Evolutionary conservation across 345 rosid genomes (phyloP).

Genomic region (Erysimum cheiranthoides): DNA sequence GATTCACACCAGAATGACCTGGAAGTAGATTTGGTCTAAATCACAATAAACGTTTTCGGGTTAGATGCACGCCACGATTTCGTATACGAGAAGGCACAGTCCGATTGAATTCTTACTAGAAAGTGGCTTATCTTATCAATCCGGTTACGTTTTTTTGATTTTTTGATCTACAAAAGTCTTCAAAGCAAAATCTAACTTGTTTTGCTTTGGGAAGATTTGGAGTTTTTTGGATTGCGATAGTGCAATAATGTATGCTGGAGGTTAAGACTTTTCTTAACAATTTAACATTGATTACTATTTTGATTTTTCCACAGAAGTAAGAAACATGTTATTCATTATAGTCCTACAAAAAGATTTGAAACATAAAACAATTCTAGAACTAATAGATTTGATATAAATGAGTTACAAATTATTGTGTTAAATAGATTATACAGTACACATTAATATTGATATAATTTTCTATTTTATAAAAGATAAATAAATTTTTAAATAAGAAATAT

Average conservation of each 20-base stretch:
- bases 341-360: too few relatives aligned
- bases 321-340: too few relatives aligned
- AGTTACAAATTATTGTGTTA: too few relatives aligned
- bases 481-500: too few relatives aligned
- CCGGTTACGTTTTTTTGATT: constrained; percentile 21
- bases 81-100: constrained; percentile 23
- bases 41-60: background rate
- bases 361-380: too few relatives aligned
- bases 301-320: background rate
- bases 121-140: constrained; percentile 24
- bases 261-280: background rate
- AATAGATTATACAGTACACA: too few relatives aligned
- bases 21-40: constrained; percentile 36
- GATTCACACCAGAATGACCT: constrained; percentile 37
- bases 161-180: constrained; percentile 7
- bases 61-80: constrained; percentile 37
- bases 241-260: background rate
- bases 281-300: background rate
- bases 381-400: too few relatives aligned
- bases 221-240: background rate
- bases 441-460: too few relatives aligned
- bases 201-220: background rate
- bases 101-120: background rate
- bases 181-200: constrained; percentile 22
- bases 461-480: too few relatives aligned